Conservation (phyloP, 1,284 basidiomycete species). For the Pyrrhoderma lamaoense region DNA sequence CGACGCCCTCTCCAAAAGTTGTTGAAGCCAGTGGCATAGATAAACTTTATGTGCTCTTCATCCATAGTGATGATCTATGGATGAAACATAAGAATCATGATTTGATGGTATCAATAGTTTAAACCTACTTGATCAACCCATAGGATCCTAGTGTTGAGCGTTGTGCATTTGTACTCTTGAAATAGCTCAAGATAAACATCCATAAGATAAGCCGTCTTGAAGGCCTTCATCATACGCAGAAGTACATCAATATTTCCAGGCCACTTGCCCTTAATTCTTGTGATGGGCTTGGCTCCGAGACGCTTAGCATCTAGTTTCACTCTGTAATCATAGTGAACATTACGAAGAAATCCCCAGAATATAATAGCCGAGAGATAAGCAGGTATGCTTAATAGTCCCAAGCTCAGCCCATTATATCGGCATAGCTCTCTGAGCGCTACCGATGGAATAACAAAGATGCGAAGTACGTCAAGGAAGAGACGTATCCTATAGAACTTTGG, state of each 20-base stretch:
- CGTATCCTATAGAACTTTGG: slow-evolving; percentile 27
- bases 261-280: slow-evolving; percentile 58
- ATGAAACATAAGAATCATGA: slow-evolving; percentile 1
- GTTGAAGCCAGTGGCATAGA: slow-evolving; percentile 59
- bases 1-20: slow-evolving; percentile 55
- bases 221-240: slow-evolving; percentile 44
- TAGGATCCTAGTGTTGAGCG: slow-evolving; percentile 56
- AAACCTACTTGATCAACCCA: slow-evolving; percentile 56
- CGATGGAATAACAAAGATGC: slow-evolving; percentile 35
- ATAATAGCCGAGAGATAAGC: slow-evolving; percentile 36
- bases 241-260: slow-evolving; percentile 68
- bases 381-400: slow-evolving; percentile 31
- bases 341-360: slow-evolving; percentile 32
- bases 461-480: slow-evolving; percentile 30
- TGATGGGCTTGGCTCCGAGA: slow-evolving; percentile 44
- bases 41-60: slow-evolving; percentile 56
- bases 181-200: slow-evolving; percentile 59
- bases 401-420: slow-evolving; percentile 22
- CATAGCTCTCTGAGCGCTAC: slow-evolving; percentile 28
- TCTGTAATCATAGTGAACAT: slow-evolving; percentile 28
- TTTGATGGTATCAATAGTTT: background rate
- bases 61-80: slow-evolving; percentile 64
- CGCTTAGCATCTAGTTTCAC: slow-evolving; percentile 38
- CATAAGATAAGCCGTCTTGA: slow-evolving; percentile 50
- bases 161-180: slow-evolving; percentile 59